Evolutionary conservation across 148 eudicot genomes (phyloP).

Genomic region (Cornus controversa): DNA sequence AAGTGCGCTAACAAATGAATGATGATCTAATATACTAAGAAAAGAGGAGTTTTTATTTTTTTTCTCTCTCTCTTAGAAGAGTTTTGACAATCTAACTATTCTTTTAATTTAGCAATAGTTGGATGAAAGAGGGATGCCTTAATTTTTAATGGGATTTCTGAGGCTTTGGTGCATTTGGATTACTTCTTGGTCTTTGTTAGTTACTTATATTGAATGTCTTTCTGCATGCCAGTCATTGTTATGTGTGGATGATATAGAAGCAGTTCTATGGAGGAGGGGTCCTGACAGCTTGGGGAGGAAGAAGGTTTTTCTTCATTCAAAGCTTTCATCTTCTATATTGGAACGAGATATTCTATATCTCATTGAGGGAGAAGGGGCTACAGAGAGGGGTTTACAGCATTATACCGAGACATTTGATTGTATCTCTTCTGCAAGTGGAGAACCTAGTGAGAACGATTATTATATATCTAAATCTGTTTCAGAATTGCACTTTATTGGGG

Average conservation of each 20-base stretch:
- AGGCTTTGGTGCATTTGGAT: not conserved
- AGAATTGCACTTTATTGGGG: constrained; percentile 62
- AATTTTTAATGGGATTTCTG: too few species aligned
- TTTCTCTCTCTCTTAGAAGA: not conserved
- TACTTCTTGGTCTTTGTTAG: not conserved
- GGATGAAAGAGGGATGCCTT: too few species aligned
- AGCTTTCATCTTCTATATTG: constrained; percentile 12
- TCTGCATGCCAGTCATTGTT: constrained; percentile 25
- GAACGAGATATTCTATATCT: constrained; percentile 23
- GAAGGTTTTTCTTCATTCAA: constrained; percentile 39
- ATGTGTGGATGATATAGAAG: constrained; percentile 59
- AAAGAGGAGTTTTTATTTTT: not conserved
- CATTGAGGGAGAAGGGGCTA: constrained; percentile 24
- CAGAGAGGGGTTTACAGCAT: constrained; percentile 15
- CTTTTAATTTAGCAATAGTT: not conserved
- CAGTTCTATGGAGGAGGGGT: constrained; percentile 72
- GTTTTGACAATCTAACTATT: not conserved
- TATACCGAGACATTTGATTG: constrained; percentile 4
- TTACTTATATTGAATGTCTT: not conserved
- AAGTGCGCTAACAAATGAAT: not conserved
- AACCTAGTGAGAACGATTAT: constrained; percentile 13
- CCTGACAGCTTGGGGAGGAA: constrained; percentile 80
- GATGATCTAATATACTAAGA: not conserved
- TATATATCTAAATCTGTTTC: constrained; percentile 22
- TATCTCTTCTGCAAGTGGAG: constrained; percentile 20